A percentile compares a stretch with the other conserved stretches of the same genome.
Evolutionary conservation across 2,329 filamentous ascomycete genomes (phyloP).

Genomic region (Lasiodiplodia theobromae): DNA sequence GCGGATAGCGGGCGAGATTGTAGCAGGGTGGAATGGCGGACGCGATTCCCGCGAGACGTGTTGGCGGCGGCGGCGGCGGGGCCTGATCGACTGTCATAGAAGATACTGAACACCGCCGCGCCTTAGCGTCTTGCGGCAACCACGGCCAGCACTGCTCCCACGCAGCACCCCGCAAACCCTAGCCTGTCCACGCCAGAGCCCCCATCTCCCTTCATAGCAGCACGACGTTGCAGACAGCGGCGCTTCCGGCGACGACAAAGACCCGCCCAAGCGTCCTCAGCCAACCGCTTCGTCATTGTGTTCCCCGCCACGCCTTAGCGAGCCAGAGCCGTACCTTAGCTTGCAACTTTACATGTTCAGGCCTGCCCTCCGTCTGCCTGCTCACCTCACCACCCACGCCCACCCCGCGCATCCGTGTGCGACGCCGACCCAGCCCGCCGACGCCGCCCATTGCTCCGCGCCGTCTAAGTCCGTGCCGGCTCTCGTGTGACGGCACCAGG

Average conservation of each 20-base stretch:
- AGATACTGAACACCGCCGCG: conserved; percentile 16
- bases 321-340: conserved; percentile 30
- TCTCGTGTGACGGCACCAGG: conserved; percentile 15
- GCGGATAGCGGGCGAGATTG: not conserved
- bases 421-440: conserved; percentile 14
- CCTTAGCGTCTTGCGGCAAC: not conserved
- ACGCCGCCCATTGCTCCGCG: conserved; percentile 18
- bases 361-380: conserved; percentile 19
- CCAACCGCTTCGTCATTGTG: conserved; percentile 29
- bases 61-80: not conserved
- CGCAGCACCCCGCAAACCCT: not conserved
- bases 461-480: conserved; percentile 8
- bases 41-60: not conserved
- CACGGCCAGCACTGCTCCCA: conserved; percentile 1
- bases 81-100: conserved; percentile 3
- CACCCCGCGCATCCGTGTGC: conserved; percentile 16
- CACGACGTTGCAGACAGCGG: not conserved
- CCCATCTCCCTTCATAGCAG: not conserved
- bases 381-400: conserved; percentile 7
- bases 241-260: conserved; percentile 25
- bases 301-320: conserved; percentile 30
- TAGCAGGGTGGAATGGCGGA: not conserved
- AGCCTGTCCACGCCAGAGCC: not conserved
- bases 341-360: conserved; percentile 28
- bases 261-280: conserved; percentile 18